These are phyloP conservation scores for Lasiosphaeriaceae sp. DNA, from an alignment of 495 filamentous ascomycete genomes.

Conservation along the genomic window DNA sequence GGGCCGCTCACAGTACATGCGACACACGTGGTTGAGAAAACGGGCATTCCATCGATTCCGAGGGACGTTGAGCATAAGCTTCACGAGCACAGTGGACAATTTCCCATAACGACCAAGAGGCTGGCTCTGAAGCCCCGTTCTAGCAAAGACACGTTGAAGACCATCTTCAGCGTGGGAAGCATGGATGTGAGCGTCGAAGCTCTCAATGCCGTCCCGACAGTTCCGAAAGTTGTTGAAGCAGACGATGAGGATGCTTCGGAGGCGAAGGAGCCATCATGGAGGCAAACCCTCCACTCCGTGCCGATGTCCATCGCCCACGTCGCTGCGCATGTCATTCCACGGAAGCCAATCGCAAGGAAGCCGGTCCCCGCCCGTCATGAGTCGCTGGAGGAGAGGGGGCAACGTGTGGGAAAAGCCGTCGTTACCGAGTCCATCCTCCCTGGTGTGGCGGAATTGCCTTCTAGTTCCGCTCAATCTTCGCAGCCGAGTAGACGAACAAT, in stretches of 20 bases:
- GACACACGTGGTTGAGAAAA: constrained; percentile 29
- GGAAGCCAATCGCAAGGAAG: constrained; percentile 34
- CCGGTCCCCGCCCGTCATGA: constrained; percentile 25
- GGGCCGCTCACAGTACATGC: constrained; percentile 24
- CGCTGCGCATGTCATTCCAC: constrained; percentile 25
- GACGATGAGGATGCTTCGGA: constrained; percentile 6
- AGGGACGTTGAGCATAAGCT: constrained; percentile 32
- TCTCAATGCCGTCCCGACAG: constrained; percentile 13
- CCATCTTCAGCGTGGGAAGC: constrained; percentile 40
- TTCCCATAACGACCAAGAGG: constrained; percentile 29
- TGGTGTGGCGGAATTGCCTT: constrained; percentile 11
- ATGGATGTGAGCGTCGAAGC: constrained; percentile 28
- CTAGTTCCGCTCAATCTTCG: constrained; percentile 11
- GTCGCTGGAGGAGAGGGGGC: background rate
- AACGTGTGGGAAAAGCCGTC: background rate
- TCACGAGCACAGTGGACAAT: constrained; percentile 26
- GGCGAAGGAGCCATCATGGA: constrained; percentile 22
- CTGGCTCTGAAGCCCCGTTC: constrained; percentile 30
- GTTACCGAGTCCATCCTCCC: constrained; percentile 12
- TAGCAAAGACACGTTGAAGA: constrained; percentile 38
- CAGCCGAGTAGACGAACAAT: constrained; percentile 11
- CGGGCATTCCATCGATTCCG: constrained; percentile 29
- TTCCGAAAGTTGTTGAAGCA: constrained; percentile 6
- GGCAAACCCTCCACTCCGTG: constrained; percentile 24
- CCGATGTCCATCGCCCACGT: constrained; percentile 25